Evolutionary conservation across 2,329 filamentous ascomycete species (phyloP).

Genomic region (Fusarium buxicola): DNA sequence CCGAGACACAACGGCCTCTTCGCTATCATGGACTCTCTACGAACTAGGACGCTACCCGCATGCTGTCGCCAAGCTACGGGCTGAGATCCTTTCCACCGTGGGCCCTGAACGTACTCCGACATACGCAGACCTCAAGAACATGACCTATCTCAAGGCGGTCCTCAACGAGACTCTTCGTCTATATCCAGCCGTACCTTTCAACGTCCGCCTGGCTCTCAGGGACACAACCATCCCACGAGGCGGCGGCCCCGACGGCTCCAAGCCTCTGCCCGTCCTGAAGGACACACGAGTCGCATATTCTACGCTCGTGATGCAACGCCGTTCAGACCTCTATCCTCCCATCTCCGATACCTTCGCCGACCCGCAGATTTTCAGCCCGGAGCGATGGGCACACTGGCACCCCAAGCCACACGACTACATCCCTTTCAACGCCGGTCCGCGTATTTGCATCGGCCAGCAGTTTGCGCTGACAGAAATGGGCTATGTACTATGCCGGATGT

Average conservation of each 20-base stretch:
- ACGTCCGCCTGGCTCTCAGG: constrained; percentile 76
- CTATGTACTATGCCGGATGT: constrained; percentile 77
- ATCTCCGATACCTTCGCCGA: constrained; percentile 59
- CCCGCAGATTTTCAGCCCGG: constrained; percentile 68
- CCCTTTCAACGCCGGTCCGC: constrained; percentile 79
- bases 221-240: constrained; percentile 82
- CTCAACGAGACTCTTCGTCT: constrained; percentile 83
- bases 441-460: constrained; percentile 83
- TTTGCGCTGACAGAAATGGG: constrained; percentile 83
- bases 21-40: constrained; percentile 84
- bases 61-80: constrained; percentile 74
- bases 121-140: constrained; percentile 85
- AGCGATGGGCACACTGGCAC: constrained; percentile 73
- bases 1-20: constrained; percentile 86
- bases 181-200: constrained; percentile 83
- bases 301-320: constrained; percentile 78
- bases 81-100: constrained; percentile 76
- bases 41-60: constrained; percentile 80
- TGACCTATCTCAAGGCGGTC: constrained; percentile 82
- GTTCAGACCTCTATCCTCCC: constrained; percentile 69
- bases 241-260: constrained; percentile 70
- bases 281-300: constrained; percentile 75
- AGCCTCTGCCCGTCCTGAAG: constrained; percentile 74
- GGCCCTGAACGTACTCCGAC: constrained; percentile 73
- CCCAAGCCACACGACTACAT: constrained; percentile 78